A percentile compares a stretch with the other conserved stretches of the same genome.
Conservation (phyloP, 805 yeast species). For the Spathaspora arborariae region DNA sequence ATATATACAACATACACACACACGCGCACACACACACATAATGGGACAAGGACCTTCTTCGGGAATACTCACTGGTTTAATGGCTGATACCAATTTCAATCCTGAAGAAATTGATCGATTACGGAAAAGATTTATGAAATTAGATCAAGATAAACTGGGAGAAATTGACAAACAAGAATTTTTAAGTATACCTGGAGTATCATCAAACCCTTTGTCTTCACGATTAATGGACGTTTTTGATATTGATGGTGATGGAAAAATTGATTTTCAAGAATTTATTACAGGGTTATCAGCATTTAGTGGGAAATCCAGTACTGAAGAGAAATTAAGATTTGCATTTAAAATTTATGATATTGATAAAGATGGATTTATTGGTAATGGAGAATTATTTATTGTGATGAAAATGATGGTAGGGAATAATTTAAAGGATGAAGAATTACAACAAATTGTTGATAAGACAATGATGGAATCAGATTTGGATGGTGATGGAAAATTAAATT, state of each 20-base stretch:
- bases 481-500: slow-evolving; percentile 81
- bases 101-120: slow-evolving; percentile 88
- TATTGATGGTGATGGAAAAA: slow-evolving; percentile 85
- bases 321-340: slow-evolving; percentile 84
- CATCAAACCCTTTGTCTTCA: slow-evolving; percentile 83
- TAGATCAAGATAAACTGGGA: slow-evolving; percentile 91
- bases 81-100: slow-evolving; percentile 83
- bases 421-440: slow-evolving; percentile 79
- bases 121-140: slow-evolving; percentile 89
- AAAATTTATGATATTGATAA: slow-evolving; percentile 92
- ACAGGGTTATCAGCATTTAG: slow-evolving; percentile 84
- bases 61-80: slow-evolving; percentile 59
- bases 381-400: slow-evolving; percentile 86
- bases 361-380: slow-evolving; percentile 93
- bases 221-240: slow-evolving; percentile 94
- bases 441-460: slow-evolving; percentile 95
- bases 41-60: slow-evolving; percentile 64
- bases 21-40: not conserved
- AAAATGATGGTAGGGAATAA: slow-evolving; percentile 97
- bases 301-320: slow-evolving; percentile 74
- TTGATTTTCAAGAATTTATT: slow-evolving; percentile 94
- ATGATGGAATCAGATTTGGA: slow-evolving; percentile 89
- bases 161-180: slow-evolving; percentile 89
- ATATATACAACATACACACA: not conserved
- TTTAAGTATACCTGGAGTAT: slow-evolving; percentile 87